Evolutionary conservation across 176 grass and related monocot genomes (phyloP), one percentile per base, ranked within the genome.

Genomic region (Oryza rufipogon): DNA sequence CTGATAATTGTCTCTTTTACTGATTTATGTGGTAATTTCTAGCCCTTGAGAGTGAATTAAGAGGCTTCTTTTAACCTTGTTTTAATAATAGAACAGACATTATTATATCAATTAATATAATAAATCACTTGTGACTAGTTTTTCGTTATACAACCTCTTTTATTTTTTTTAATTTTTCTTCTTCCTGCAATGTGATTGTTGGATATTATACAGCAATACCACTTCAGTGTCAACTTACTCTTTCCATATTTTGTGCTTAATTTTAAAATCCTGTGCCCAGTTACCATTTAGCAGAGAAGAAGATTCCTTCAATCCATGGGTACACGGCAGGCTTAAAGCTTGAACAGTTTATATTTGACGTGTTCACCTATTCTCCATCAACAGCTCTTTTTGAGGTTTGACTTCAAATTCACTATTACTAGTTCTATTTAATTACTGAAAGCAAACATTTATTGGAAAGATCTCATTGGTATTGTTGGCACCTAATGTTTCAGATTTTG

Each of bases 281-380:
- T 78, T 97, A 95, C 75, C 95, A 97, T 86, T 83, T 97, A 69
- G 92, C 91, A 2, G 84, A 97, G 67, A 98, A 95, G 88, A 95
- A 86, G 78, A 95, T 98, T 73, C 89, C 91, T 75, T 98, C 92
- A 77, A 88, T 98, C 76, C 92, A 98, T 83, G 95, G 95, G 11
- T 70, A 49, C 39, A 95, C 92, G 14, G 51, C 61, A 64, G 92
- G 95, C 47, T 88, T 98, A 72, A 98, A 98, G 72, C 92, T 98
- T 72, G 96, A 98, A 79, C 96, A 92, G 68, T 98, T 95, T 73
- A 92, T 98, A 83, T 95, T 98, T 34, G 89, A 98, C 14, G 93
- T 92, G 36, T 95, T 95, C 81, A 76, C 86, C 56, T 98, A 98
- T 85, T 90, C n/a, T n/a, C n/a, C n/a, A n/a, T n/a, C n/a, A n/a